Conservation (phyloP, 768 basidiomycete species). For the Suillus lakei region DNA sequence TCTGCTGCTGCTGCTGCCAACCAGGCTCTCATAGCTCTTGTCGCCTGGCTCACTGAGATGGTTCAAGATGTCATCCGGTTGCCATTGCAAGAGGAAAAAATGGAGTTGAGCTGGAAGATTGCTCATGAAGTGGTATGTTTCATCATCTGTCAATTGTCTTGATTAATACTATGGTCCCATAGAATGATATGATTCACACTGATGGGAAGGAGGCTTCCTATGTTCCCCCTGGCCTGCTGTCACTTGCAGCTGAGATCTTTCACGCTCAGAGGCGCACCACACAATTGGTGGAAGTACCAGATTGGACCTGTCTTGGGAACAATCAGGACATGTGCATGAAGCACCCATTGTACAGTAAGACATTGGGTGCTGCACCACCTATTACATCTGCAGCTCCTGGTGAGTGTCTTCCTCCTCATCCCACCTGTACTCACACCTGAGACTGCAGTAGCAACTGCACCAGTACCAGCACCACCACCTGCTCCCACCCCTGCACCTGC, state of each 20-base stretch:
- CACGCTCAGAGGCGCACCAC: neutral
- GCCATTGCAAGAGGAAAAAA: neutral
- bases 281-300: neutral
- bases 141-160: neutral
- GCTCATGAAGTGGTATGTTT: neutral
- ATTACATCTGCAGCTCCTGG: neutral
- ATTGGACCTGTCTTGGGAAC: neutral
- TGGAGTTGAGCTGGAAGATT: neutral
- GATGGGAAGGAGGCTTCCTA: neutral
- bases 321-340: neutral
- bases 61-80: neutral
- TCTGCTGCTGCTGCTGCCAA: neutral
- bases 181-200: neutral
- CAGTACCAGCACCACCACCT: neutral
- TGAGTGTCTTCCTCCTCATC: neutral
- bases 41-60: neutral
- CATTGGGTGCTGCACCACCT: neutral
- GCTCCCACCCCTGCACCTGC: neutral
- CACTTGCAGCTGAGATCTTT: slow-evolving; percentile 2
- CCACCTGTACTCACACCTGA: neutral
- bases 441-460: neutral
- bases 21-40: neutral
- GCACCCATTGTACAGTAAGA: neutral
- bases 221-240: neutral
- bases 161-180: neutral